Evolutionary conservation across 768 basidiomycete genomes (phyloP), one percentile per base, ranked within the genome.

Genomic region (Rhodotorula babjevae): DNA sequence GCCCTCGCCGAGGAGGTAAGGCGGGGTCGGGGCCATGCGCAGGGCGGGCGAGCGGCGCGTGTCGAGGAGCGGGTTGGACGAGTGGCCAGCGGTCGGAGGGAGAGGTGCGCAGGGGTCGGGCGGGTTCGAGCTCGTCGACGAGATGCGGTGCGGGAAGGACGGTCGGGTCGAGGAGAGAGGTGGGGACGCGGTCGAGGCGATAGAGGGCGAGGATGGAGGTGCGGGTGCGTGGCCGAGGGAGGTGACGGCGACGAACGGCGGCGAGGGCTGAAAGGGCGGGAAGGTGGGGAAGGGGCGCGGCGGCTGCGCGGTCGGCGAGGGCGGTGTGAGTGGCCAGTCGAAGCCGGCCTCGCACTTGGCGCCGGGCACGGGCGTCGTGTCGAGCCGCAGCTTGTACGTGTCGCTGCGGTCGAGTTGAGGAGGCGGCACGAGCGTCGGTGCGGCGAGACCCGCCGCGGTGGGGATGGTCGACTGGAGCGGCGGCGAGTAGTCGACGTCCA

Each of bases 1-100:
- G 0, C 79, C 79, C 29, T 72, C 67, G 49, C 79, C 79, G 42
- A 79, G 69, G 1, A 70, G 71, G 36, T 68, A 77, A 9, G 46
- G 21, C 27, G 67, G 60, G 0, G 58, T 47, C 1, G 71, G 67
- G 10, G 63, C 50, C 1, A 72, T n/a, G 12, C 71, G 66, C 25
- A 72, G 59, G 0, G 63, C 18, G 23, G 71, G 71, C 7, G 71
- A 53, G 8, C 47, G 59, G 1, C 71, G 57, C 19, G 71, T 72
- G 60, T 72, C 71, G 44, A 72, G 71, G 33, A 72, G 67, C 0
- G 71, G 71, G n/a, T 72, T 72, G 29, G 58, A 33, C 2, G 71
- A 72, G 3, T 68, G 63, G 0, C 71, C 71, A 1, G 71, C 71
- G 0, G 58, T 61, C 21, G 71, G 67, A 2, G 71, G 71, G 6